These are phyloP conservation scores for Penicillium sp. DNA, from an alignment of 2,329 filamentous ascomycete species.

Conservation along the genomic window DNA sequence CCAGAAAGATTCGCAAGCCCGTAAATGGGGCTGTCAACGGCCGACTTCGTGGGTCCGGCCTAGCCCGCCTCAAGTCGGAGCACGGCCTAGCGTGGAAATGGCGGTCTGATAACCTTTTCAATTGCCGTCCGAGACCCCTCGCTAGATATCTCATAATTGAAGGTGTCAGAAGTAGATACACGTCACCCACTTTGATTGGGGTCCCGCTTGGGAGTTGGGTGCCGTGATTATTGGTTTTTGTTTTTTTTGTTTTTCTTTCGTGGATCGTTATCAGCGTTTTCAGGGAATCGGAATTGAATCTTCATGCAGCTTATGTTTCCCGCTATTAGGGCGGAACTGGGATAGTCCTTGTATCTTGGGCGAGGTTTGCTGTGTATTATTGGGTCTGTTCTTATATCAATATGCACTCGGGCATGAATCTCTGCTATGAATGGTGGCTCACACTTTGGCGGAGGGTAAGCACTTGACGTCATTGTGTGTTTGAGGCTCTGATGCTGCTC, in stretches of 20 bases:
- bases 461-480: too few relatives aligned
- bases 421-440: too few relatives aligned
- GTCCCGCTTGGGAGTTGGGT: too few relatives aligned
- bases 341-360: too few relatives aligned
- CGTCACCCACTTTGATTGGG: neutral
- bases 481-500: too few relatives aligned
- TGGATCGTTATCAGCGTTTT: neutral
- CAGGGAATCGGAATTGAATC: too few relatives aligned
- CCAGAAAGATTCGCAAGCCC: neutral
- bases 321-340: too few relatives aligned
- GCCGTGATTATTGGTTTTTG: neutral
- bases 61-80: neutral
- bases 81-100: neutral
- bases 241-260: neutral
- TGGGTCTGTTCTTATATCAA: too few relatives aligned
- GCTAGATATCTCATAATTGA: neutral
- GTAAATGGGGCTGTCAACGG: neutral
- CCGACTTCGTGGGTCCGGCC: neutral
- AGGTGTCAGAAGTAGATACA: neutral
- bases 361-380: too few relatives aligned
- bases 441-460: too few relatives aligned
- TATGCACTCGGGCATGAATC: too few relatives aligned
- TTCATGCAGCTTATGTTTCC: too few relatives aligned
- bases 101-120: neutral
- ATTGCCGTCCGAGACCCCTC: neutral